phyloP scores from a whole-genome alignment of 2,329 filamentous ascomycete genomes.

The Apiospora malaysiana region DNA sequence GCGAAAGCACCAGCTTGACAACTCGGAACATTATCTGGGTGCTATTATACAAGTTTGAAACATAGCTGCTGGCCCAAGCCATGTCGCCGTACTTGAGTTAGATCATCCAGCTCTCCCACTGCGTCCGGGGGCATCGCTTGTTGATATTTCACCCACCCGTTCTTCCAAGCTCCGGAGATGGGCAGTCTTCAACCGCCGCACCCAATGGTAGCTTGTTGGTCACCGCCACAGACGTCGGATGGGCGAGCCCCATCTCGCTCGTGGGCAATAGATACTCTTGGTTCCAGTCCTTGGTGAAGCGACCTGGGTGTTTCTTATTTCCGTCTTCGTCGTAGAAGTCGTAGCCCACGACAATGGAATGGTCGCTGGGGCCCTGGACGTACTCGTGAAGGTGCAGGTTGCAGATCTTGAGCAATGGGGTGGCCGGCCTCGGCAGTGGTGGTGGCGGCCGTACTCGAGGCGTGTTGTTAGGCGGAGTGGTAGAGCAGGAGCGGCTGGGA shows the following conservation, averaged over 20 bases:
- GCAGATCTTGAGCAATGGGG: not conserved
- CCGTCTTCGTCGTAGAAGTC: not conserved
- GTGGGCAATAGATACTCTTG: slow-evolving; percentile 5
- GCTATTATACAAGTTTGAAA: not conserved
- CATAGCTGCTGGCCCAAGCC: not conserved
- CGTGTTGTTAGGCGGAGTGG: too few species aligned
- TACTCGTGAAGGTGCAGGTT: slow-evolving; percentile 20
- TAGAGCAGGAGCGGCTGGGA: too few species aligned
- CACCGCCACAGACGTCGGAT: not conserved
- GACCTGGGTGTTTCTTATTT: not conserved
- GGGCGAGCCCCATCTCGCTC: not conserved
- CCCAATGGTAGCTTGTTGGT: not conserved
- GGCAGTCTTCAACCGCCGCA: not conserved
- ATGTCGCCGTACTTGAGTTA: not conserved
- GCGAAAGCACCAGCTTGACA: not conserved
- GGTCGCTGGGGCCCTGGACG: not conserved
- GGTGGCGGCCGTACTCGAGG: not conserved
- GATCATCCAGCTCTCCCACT: not conserved
- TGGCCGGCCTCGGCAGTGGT: not conserved
- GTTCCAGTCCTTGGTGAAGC: slow-evolving; percentile 3
- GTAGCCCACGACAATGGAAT: not conserved
- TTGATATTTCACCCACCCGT: not conserved
- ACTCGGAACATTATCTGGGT: not conserved
- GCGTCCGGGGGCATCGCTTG: not conserved
- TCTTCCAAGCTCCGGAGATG: not conserved